Evolutionary conservation across 352 stramenopile species (phyloP).

Genomic region (Saprolegnia parasitica): DNA sequence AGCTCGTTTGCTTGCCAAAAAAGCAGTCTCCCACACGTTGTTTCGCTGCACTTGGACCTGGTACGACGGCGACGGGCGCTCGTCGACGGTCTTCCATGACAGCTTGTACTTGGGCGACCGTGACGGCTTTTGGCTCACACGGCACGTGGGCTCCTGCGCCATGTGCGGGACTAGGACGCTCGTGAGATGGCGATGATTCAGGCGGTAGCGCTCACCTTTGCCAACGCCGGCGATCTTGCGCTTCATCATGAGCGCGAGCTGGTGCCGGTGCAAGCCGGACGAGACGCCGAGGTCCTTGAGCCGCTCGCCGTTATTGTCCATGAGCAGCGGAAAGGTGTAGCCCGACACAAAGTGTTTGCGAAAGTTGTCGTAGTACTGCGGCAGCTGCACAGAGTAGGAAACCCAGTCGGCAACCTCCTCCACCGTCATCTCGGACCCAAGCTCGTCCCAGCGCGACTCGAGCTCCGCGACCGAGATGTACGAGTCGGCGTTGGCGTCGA

Average conservation of each 20-base stretch:
- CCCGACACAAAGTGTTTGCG: constrained; percentile 74
- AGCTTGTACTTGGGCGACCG: constrained; percentile 26
- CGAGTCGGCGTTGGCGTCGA: constrained; percentile 73
- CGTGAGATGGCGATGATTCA: not conserved
- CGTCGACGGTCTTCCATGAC: constrained; percentile 5
- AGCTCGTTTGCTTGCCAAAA: constrained; percentile 23
- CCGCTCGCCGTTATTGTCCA: constrained; percentile 71
- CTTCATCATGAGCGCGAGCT: constrained; percentile 78
- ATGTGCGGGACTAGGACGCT: constrained; percentile 1
- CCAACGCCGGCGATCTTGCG: constrained; percentile 27
- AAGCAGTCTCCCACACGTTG: constrained; percentile 25
- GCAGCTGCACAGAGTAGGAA: constrained; percentile 68
- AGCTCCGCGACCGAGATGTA: constrained; percentile 79
- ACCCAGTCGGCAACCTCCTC: constrained; percentile 79
- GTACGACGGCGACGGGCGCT: constrained; percentile 16
- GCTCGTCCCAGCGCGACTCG: constrained; percentile 69
- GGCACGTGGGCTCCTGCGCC: constrained; percentile 4
- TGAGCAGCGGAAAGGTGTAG: constrained; percentile 82
- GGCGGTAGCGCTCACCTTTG: not conserved
- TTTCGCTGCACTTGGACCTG: constrained; percentile 24
- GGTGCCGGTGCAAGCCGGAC: constrained; percentile 65
- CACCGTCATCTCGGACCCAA: constrained; percentile 84
- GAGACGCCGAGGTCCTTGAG: constrained; percentile 68
- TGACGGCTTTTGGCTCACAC: constrained; percentile 17
- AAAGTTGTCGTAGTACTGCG: constrained; percentile 77